Base-by-base conservation (phyloP, 2,329 filamentous ascomycete genomes). In the Rhinocladiella similis region DNA sequence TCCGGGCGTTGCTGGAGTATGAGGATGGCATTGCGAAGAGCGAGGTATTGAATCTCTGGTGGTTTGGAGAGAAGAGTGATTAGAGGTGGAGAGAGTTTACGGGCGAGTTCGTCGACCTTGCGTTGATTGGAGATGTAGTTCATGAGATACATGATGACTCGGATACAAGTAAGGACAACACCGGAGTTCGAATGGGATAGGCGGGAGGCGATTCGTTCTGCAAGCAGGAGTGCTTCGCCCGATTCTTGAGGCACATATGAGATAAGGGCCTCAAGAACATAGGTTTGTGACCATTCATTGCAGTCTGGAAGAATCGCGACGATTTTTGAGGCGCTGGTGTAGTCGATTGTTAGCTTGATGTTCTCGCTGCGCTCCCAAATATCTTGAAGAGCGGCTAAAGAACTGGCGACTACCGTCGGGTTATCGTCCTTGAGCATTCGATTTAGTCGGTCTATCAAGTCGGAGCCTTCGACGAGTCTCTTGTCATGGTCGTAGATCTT, bases 331-430 rank as follows among this genome's bases (percentile, higher is more conserved):
- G 94, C 94, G 74, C 96, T 99, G 61, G 86, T 85, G 71, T 99
- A 97, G 75, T 99, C 94, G 66, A 99, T 97, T 3, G 94, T 97
- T 61, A 99, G 85, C 72, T 96, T 97, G 73, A 99, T 99, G 56
- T 89, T 91, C 73, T 97, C 93, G 70, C 92, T 97, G 56, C 93
- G 83, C 72, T 97, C 94, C 94, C 94, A 99, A 48, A 99, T 97
- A 73, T 99, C 94, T 84, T 96, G 94, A 68, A 99, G 73, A 35
- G 89, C 83, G 22, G 94, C 93, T 61, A 99, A 75, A 5, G 95
- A 92, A 70, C 92, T 97, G 10, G 94, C 93, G 19, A 99, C 93
- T 2, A 99, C 94, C 0, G 94, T 99, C 0, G 94, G 93, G 68
- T 99, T 99, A 71, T 97, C 93, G 66, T 99, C 94, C 68, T 91